phyloP scores from a whole-genome alignment of 176 grass and related monocot genomes.

The Hsuehochloa calcarea region DNA sequence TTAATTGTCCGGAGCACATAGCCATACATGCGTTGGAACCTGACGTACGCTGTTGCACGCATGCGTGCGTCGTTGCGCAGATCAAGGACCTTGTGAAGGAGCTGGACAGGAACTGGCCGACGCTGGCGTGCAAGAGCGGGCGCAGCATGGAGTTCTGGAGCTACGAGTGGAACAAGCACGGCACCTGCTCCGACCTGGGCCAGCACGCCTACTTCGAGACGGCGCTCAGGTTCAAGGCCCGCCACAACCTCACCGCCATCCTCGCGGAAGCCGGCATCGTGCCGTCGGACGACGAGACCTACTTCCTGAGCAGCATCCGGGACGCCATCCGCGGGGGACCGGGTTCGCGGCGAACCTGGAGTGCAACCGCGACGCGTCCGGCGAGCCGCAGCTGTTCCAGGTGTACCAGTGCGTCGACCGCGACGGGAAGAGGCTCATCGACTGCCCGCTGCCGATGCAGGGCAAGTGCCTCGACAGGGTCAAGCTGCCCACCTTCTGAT shows the following conservation, averaged over 20 bases:
- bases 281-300: conserved; percentile 47
- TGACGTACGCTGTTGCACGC: background rate
- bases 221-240: conserved; percentile 50
- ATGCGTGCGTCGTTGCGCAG: background rate
- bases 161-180: conserved; percentile 87
- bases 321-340: conserved; percentile 39
- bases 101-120: conserved; percentile 55
- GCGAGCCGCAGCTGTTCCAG: conserved; percentile 65
- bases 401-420: conserved; percentile 74
- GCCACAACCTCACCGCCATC: conserved; percentile 40
- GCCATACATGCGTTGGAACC: background rate
- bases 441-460: conserved; percentile 53
- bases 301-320: conserved; percentile 35
- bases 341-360: conserved; percentile 53
- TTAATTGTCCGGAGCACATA: background rate
- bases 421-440: conserved; percentile 37
- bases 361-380: conserved; percentile 49
- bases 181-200: conserved; percentile 60
- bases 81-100: conserved; percentile 48
- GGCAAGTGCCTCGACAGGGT: conserved; percentile 39
- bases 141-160: conserved; percentile 64
- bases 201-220: conserved; percentile 60
- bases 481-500: conserved; percentile 66
- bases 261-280: conserved; percentile 50
- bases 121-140: conserved; percentile 53